Percentiles rank a stretch among this genome's conserved stretches.
Conservation (phyloP, 108 stramenopile genomes). For the Cyclotella baltica region DNA sequence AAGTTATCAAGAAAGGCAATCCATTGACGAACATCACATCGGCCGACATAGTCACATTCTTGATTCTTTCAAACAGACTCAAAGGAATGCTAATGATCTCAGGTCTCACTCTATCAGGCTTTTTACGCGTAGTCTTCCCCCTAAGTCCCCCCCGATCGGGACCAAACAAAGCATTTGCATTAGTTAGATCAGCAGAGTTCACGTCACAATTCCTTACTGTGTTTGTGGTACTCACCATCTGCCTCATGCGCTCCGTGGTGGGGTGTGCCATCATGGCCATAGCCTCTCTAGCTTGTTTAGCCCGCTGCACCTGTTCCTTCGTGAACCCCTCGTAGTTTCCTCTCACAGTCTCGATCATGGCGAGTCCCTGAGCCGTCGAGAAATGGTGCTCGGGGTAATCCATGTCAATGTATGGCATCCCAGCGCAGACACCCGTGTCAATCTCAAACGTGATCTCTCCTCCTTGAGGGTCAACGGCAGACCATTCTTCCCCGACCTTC, state of each 20-base stretch:
- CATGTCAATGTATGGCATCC: not conserved
- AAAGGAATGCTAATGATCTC: not conserved
- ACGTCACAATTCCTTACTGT: not conserved
- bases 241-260: no score
- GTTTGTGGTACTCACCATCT: no score
- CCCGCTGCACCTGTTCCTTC: not conserved
- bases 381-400: not conserved
- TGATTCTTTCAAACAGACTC: not conserved
- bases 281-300: not conserved
- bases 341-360: not conserved
- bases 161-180: not conserved
- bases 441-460: not conserved
- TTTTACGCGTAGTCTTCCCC: not conserved
- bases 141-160: slow-evolving; percentile 1
- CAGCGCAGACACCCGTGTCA: no score
- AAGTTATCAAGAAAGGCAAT: not conserved
- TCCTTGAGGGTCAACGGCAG: not conserved
- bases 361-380: not conserved
- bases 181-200: not conserved
- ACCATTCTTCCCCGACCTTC: no score
- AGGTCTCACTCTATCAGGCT: no score
- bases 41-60: no score
- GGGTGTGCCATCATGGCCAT: no score
- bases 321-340: no score
- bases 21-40: slow-evolving; percentile 30